These are phyloP conservation scores for Leccinum discolor DNA, from an alignment of 1,284 basidiomycete genomes.

Conservation along the genomic window DNA sequence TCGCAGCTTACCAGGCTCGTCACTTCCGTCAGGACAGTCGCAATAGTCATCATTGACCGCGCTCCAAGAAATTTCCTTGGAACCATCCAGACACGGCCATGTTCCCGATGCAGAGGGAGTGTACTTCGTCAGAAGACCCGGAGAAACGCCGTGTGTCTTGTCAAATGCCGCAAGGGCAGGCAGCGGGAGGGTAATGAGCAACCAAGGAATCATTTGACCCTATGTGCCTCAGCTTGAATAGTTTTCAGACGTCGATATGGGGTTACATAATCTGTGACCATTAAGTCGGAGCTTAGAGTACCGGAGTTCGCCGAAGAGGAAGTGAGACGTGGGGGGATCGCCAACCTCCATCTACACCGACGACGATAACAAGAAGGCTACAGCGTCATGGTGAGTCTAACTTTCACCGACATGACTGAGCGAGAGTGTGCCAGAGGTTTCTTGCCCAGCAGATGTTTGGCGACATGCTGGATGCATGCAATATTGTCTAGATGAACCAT, in stretches of 20 bases:
- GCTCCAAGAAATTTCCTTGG: conserved; percentile 70
- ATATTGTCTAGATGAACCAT: conserved; percentile 16
- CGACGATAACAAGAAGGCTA: conserved; percentile 25
- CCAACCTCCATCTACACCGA: conserved; percentile 20
- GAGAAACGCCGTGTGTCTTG: conserved; percentile 52
- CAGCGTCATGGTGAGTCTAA: conserved; percentile 33
- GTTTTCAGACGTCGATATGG: background rate
- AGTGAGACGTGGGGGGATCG: background rate
- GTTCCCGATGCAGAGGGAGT: conserved; percentile 40
- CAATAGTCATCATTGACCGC: conserved; percentile 95
- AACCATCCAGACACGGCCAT: conserved; percentile 77
- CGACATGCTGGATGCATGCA: conserved; percentile 20
- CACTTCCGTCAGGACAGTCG: conserved; percentile 91
- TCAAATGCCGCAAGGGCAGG: conserved; percentile 39
- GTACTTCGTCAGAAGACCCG: conserved; percentile 48
- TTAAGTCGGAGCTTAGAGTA: conserved; percentile 25
- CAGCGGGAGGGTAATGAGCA: conserved; percentile 39
- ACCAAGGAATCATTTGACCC: conserved; percentile 46
- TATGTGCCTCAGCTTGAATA: background rate
- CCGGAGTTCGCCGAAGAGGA: conserved; percentile 21
- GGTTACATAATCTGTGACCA: conserved; percentile 20
- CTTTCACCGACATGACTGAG: background rate
- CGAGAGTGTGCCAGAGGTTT: background rate
- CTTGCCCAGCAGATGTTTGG: background rate
- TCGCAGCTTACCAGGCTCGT: conserved; percentile 76